Base-by-base conservation (phyloP, 2,329 filamentous ascomycete genomes). In the Penicillium brasilianum region DNA sequence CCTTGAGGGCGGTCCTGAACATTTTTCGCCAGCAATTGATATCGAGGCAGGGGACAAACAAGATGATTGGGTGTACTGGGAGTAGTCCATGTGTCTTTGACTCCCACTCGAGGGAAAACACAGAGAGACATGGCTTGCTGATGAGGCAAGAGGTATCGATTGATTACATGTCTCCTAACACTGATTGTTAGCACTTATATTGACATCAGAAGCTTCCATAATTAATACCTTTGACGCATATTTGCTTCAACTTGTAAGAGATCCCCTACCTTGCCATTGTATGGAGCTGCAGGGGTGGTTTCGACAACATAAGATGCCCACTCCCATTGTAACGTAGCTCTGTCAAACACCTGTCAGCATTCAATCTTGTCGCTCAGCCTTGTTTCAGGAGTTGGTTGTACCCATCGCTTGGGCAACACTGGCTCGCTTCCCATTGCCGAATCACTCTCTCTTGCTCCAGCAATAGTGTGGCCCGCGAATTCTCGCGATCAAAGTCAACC, bases 121-220 rank as follows among this genome's bases (percentile, higher is more conserved):
- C 53, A 50, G 1, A 63, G 46, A 6, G 61, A 58, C n/a, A 63
- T 32, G 11, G 62, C 55, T 16, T 54, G 52, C 30, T 61, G 53
- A 34, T 60, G 39, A 7, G 49, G 50, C 8, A 46, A n/a, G 18
- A 65, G 55, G 11, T 25, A 61, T 14, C 54, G 34, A 4, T 65
- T 56, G 30, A 62, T 58, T 9, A 59, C 25, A 20, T 63, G n/a
- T 49, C 61, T 52, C 44, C 59, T 62, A 32, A 39, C 8, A 11
- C 11, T 16, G 14, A n/a, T 18, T 18, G 13, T 49, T 30, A 49
- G 44, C n/a, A 18, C 14, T 11, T 10, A 18, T n/a, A 3, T 11
- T 10, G 25, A n/a, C 2, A 30, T 9, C 10, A 14, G 1, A 32
- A 8, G 44, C 1, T 10, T 10, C 7, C 10, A 7, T 16, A 30